These are phyloP conservation scores for Mortierella sp. DNA, from an alignment of 371 early-diverging fungal genomes.

Conservation along the genomic window DNA sequence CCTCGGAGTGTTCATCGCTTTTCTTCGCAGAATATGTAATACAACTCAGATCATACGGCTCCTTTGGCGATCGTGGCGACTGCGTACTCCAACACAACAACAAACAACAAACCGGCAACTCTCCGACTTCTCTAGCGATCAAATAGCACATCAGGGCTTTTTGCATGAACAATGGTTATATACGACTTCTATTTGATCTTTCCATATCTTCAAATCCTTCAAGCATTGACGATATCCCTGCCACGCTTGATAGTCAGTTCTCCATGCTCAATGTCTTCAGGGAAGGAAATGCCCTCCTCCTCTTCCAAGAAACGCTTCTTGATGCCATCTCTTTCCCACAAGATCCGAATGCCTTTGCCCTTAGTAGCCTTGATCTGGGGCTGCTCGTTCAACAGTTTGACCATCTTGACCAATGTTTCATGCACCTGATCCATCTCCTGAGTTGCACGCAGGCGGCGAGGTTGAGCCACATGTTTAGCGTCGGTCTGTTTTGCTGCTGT, in stretches of 20 bases:
- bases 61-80: too few relatives aligned
- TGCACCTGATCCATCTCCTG: constrained; percentile 53
- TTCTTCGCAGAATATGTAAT: too few relatives aligned
- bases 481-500: constrained; percentile 27
- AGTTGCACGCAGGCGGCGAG: constrained; percentile 58
- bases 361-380: constrained; percentile 22
- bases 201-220: background rate
- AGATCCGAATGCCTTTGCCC: constrained; percentile 34
- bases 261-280: constrained; percentile 43
- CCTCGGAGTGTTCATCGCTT: too few relatives aligned
- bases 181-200: background rate
- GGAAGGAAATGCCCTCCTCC: constrained; percentile 25
- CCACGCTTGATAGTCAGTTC: constrained; percentile 37
- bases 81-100: too few relatives aligned
- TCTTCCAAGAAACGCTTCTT: constrained; percentile 29
- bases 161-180: background rate
- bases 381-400: constrained; percentile 34
- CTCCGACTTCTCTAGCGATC: too few relatives aligned
- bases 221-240: constrained; percentile 39
- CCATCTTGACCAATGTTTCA: constrained; percentile 48
- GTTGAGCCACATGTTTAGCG: constrained; percentile 56
- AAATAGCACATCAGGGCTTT: background rate
- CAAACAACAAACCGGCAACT: too few relatives aligned
- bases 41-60: too few relatives aligned
- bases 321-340: constrained; percentile 49